Base-by-base conservation (phyloP, 2,329 filamentous ascomycete genomes). In the Metarhizium brunneum region DNA sequence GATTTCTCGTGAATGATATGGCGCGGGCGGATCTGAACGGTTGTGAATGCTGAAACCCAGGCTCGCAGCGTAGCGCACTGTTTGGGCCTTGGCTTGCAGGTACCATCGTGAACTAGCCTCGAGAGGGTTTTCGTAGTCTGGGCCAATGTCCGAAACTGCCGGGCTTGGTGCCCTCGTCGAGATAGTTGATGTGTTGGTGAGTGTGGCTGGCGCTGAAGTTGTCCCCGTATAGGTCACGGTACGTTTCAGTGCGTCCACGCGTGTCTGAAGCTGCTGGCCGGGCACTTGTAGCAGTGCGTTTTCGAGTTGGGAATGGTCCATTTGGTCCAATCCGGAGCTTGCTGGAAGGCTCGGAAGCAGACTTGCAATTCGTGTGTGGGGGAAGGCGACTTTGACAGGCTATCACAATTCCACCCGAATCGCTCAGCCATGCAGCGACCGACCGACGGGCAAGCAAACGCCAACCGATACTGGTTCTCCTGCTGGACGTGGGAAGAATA, bases 91-190 rank as follows among this genome's bases (percentile, higher is more conserved):
- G 52, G 73, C 73, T 40, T 64, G 64, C 54, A 77, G 67, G 50
- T 70, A 68, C 74, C 74, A 76, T 58, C 74, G 69, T 20, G 74
- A 73, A 55, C 69, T 72, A 48, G 63, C 62, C 57, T 76, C 73
- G 50, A 76, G 69, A 18, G 73, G 72, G 58, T 77, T 77, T 53
- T 70, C 67, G 58, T 77, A 76, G 49, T 70, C 72, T 56, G 63
- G 62, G 53, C 66, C 62, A 58, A 69, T 64, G 54, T 65, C 67
- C 45, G 62, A 65, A 50, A 66, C 67, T 29, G 65, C 66, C 45
- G 64, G 63, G 62, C 61, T 63, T 30, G 64, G 62, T 50, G 60
- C 63, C 52, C 65, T 63, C 54, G 63, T 62, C 54, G 58, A 58
- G 52, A 66, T 52, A 35, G 53, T 63, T 47, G 53, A 59, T 16